These are phyloP conservation scores for Yamadazyma dendronema DNA, from an alignment of 1,139 yeast species.

Conservation along the genomic window DNA sequence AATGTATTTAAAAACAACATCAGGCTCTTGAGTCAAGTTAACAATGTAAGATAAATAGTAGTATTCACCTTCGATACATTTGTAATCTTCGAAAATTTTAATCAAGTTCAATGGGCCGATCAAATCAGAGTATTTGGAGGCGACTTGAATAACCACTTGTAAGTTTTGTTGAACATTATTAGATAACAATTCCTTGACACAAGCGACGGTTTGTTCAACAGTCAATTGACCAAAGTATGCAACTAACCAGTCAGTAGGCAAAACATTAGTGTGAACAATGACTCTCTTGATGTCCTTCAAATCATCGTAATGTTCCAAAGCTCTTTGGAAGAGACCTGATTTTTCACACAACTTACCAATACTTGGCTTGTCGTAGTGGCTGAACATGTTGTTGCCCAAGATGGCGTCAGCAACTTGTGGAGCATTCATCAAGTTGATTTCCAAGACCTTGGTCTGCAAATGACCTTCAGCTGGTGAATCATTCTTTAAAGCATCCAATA, in stretches of 20 bases:
- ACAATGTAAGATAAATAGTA: slow-evolving; percentile 92
- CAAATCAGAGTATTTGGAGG: slow-evolving; percentile 92
- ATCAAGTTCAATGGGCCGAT: slow-evolving; percentile 85
- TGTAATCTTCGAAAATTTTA: slow-evolving; percentile 89
- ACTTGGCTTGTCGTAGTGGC: slow-evolving; percentile 91
- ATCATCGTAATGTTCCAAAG: slow-evolving; percentile 93
- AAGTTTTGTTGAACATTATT: slow-evolving; percentile 82
- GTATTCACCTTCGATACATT: slow-evolving; percentile 89
- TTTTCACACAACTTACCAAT: slow-evolving; percentile 92
- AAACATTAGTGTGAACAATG: slow-evolving; percentile 78
- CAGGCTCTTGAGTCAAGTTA: slow-evolving; percentile 89
- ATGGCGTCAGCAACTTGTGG: slow-evolving; percentile 99
- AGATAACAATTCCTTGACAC: slow-evolving; percentile 82
- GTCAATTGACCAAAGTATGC: slow-evolving; percentile 90
- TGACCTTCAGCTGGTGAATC: slow-evolving; percentile 96
- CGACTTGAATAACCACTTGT: slow-evolving; percentile 93
- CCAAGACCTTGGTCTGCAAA: slow-evolving; percentile 90
- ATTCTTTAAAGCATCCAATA: slow-evolving; percentile 91
- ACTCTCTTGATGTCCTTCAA: slow-evolving; percentile 94
- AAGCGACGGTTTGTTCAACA: slow-evolving; percentile 88
- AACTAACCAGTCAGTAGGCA: slow-evolving; percentile 94
- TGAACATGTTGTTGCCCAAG: slow-evolving; percentile 91
- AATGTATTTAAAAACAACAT: slow-evolving; percentile 92
- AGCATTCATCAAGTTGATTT: slow-evolving; percentile 89
- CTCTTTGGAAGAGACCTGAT: slow-evolving; percentile 91